Conservation (phyloP, 257 asterid species). For the Solanum virginianum region DNA sequence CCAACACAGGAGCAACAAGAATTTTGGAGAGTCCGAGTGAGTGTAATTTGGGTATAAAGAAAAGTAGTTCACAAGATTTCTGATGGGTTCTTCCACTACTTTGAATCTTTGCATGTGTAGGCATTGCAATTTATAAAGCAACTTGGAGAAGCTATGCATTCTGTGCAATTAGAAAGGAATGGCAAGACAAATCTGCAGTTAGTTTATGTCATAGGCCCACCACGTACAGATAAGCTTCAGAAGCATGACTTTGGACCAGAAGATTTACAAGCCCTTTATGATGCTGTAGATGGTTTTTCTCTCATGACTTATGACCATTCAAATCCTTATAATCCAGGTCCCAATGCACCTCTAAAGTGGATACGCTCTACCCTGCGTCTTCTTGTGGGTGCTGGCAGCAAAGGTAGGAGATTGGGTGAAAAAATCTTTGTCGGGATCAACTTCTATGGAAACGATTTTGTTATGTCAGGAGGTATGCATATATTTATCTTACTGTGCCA, state of each 20-base stretch:
- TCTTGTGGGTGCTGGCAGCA: constrained; percentile 32
- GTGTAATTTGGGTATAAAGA: background rate
- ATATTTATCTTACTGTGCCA: background rate
- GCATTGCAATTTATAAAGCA: constrained; percentile 65
- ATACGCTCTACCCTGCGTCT: constrained; percentile 48
- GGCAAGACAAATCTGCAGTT: constrained; percentile 34
- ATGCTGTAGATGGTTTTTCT: constrained; percentile 78
- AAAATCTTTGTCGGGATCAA: constrained; percentile 70
- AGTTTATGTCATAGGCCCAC: constrained; percentile 85
- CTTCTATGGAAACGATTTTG: constrained; percentile 85
- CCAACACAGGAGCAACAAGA: too few species aligned
- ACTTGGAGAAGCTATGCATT: constrained; percentile 86
- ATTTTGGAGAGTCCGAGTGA: too few species aligned
- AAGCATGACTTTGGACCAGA: constrained; percentile 75
- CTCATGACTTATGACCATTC: constrained; percentile 97
- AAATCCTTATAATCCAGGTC: constrained; percentile 91
- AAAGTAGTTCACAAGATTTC: background rate
- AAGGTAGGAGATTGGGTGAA: constrained; percentile 25
- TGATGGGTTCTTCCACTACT: constrained; percentile 3
- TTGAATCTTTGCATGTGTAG: constrained; percentile 24
- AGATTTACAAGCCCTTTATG: constrained; percentile 52
- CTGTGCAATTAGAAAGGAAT: constrained; percentile 25
- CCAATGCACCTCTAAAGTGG: constrained; percentile 94
- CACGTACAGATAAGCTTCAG: constrained; percentile 51
- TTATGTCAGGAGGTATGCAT: constrained; percentile 63